Evolutionary conservation across 805 yeast species (phyloP).

Genomic region (Myxozyma lipomycoides): DNA sequence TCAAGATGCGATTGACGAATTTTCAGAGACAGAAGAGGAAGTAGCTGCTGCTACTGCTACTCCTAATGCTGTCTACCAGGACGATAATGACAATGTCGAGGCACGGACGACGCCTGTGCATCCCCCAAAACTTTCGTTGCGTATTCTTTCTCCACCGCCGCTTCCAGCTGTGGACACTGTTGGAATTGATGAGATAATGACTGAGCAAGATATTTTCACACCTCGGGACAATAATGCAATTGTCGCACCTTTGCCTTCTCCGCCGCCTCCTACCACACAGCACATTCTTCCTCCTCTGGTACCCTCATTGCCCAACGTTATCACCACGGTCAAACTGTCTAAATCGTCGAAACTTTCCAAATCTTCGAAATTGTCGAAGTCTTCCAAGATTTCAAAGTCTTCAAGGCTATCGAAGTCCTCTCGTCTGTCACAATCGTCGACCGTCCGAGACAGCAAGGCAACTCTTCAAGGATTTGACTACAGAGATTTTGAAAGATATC

Average conservation of each 20-base stretch:
- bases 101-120: neutral
- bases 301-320: neutral
- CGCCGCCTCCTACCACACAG: neutral
- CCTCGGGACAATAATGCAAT: neutral
- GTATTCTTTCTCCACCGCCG: neutral
- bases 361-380: slow-evolving; percentile 2
- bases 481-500: neutral
- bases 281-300: neutral
- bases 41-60: neutral
- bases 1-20: neutral
- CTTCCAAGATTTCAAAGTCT: slow-evolving; percentile 1
- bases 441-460: slow-evolving; percentile 17
- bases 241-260: neutral
- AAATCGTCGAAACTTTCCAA: slow-evolving; percentile 1
- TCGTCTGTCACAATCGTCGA: slow-evolving; percentile 5
- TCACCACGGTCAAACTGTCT: neutral
- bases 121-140: neutral
- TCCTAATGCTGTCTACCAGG: too few species aligned
- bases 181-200: too few species aligned
- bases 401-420: slow-evolving; percentile 6
- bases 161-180: neutral
- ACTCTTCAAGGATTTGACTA: slow-evolving; percentile 5
- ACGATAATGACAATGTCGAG: neutral
- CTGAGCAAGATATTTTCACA: neutral
- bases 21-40: neutral